Conservation (phyloP, 2,329 filamentous ascomycete genomes). For the Trichoderma harzianum region DNA sequence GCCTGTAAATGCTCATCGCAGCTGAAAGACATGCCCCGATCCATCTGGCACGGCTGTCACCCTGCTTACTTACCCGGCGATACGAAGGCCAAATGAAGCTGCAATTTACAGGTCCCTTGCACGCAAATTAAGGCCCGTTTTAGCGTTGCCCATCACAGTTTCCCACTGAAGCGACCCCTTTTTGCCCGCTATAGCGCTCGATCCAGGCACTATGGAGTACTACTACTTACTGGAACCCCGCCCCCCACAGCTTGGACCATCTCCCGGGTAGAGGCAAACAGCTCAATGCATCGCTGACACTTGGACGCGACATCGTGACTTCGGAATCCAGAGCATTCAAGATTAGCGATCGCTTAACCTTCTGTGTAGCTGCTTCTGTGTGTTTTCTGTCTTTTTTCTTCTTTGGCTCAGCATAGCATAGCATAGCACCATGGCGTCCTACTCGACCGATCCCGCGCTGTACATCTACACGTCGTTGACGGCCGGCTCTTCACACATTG, state of each 20-base stretch:
- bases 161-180: constrained; percentile 8
- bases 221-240: constrained; percentile 13
- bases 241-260: constrained; percentile 21
- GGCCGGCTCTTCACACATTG: constrained; percentile 90
- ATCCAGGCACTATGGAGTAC: background rate
- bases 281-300: background rate
- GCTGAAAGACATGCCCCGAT: background rate
- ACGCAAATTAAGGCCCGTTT: constrained; percentile 5
- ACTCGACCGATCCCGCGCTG: constrained; percentile 64
- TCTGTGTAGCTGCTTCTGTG: background rate
- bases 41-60: background rate
- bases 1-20: background rate
- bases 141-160: constrained; percentile 9
- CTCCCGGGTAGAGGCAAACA: background rate
- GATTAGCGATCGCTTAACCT: constrained; percentile 3
- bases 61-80: background rate
- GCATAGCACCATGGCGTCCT: constrained; percentile 37
- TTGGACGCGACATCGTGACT: background rate
- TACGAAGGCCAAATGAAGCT: background rate
- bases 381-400: background rate
- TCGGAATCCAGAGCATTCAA: background rate
- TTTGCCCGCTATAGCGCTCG: background rate
- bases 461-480: constrained; percentile 97
- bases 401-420: background rate
- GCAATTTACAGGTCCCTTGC: constrained; percentile 16